Conservation (phyloP, 768 basidiomycete species). For the Phallus indusiatus region DNA sequence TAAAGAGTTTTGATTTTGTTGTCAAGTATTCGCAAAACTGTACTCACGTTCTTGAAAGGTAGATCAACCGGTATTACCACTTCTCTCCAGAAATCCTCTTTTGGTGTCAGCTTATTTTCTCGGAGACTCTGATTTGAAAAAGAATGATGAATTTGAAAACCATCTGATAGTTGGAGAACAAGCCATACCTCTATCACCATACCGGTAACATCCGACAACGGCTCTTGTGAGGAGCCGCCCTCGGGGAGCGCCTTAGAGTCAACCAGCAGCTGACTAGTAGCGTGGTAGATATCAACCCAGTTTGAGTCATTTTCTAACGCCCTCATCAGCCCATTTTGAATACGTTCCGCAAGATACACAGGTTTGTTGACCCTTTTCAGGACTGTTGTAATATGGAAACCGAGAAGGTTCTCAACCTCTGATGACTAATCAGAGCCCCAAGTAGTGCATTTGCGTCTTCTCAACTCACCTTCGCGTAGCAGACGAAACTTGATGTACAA, state of each 20-base stretch:
- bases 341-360: background rate
- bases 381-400: slow-evolving; percentile 2
- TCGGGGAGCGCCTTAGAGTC: slow-evolving; percentile 26
- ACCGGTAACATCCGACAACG: slow-evolving; percentile 9
- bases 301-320: slow-evolving; percentile 50
- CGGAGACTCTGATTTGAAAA: slow-evolving; percentile 24
- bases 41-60: slow-evolving; percentile 65
- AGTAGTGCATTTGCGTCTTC: background rate
- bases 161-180: slow-evolving; percentile 25
- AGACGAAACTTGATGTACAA: slow-evolving; percentile 69
- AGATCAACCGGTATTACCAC: slow-evolving; percentile 81
- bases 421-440: background rate
- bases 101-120: slow-evolving; percentile 27
- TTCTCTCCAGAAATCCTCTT: slow-evolving; percentile 52
- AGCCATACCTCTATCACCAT: slow-evolving; percentile 25
- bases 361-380: background rate
- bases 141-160: slow-evolving; percentile 14
- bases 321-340: slow-evolving; percentile 23
- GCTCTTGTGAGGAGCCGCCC: slow-evolving; percentile 13
- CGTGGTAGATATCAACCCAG: slow-evolving; percentile 63
- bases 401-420: slow-evolving; percentile 50
- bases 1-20: slow-evolving; percentile 1
- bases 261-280: slow-evolving; percentile 61
- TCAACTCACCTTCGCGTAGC: slow-evolving; percentile 65
- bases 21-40: slow-evolving; percentile 4